A percentile compares a stretch with the other conserved stretches of the same genome.
phyloP scores from a whole-genome alignment of 148 eudicot genomes.

The Chenopodium quinoa region DNA sequence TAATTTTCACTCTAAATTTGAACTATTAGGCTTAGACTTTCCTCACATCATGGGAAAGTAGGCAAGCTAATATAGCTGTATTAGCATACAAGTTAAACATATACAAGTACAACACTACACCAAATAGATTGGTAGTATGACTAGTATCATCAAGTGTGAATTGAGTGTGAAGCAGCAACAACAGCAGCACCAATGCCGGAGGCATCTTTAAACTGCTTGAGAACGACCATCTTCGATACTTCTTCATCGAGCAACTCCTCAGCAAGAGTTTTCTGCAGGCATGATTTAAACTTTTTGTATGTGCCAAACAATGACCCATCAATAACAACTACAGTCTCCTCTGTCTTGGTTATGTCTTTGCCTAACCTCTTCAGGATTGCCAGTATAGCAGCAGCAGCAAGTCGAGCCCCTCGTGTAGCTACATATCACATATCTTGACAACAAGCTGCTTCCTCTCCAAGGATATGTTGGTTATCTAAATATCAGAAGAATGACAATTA shows the following conservation, averaged over 20 bases:
- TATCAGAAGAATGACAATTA: neutral
- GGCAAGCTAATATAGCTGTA: neutral
- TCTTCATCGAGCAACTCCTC: constrained; percentile 52
- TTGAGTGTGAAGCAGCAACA: constrained; percentile 76
- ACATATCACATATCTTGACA: constrained; percentile 64
- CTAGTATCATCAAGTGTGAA: constrained; percentile 25
- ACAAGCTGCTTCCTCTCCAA: constrained; percentile 48
- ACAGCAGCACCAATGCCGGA: constrained; percentile 92
- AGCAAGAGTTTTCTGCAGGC: constrained; percentile 51
- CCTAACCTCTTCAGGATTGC: constrained; percentile 73
- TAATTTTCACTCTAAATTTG: neutral
- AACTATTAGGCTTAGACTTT: neutral
- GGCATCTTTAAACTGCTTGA: constrained; percentile 67
- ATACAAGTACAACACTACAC: neutral
- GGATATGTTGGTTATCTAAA: constrained; percentile 13
- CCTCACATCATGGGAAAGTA: neutral
- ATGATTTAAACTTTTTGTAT: constrained; percentile 58
- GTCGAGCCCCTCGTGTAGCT: constrained; percentile 74
- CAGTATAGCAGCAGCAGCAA: constrained; percentile 79
- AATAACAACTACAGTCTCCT: constrained; percentile 61
- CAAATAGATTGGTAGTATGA: neutral
- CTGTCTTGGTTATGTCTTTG: constrained; percentile 42
- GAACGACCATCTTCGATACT: constrained; percentile 39
- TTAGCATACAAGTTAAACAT: neutral
- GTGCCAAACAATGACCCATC: constrained; percentile 73